Evolutionary conservation across 2,329 filamentous ascomycete species (phyloP).

Genomic region (Fusarium sp.): DNA sequence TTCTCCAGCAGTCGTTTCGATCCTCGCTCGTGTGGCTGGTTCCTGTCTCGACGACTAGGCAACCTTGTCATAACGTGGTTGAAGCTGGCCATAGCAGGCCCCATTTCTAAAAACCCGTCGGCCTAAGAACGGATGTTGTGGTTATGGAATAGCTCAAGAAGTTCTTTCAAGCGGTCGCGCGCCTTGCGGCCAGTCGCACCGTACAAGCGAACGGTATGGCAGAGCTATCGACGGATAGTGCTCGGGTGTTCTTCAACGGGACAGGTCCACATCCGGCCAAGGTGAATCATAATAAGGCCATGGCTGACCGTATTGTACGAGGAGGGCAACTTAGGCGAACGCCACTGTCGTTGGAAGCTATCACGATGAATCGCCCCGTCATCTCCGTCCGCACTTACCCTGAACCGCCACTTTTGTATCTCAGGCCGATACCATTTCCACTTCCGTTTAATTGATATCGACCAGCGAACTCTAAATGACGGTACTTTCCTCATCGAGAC

Average conservation of each 20-base stretch:
- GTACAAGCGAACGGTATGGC: not conserved
- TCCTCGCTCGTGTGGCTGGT: conserved; percentile 9
- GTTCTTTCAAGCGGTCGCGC: not conserved
- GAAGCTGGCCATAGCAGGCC: not conserved
- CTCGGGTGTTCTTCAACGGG: not conserved
- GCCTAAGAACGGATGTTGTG: not conserved
- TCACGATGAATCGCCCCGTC: not conserved
- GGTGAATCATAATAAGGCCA: not conserved
- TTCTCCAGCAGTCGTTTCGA: not conserved
- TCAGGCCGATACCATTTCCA: conserved; percentile 9
- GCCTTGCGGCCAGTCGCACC: not conserved
- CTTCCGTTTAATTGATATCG: conserved; percentile 7
- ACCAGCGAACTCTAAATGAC: conserved; percentile 3
- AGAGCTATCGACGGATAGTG: not conserved
- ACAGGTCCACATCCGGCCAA: not conserved
- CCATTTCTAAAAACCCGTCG: not conserved
- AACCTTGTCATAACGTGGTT: not conserved
- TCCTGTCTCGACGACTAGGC: conserved; percentile 7
- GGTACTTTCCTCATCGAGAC: conserved; percentile 1
- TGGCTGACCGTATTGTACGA: not conserved
- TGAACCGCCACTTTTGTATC: not conserved
- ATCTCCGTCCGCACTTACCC: conserved; percentile 9
- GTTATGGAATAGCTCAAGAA: not conserved
- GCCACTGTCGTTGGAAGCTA: conserved; percentile 1
- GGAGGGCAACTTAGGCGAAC: conserved; percentile 4